A percentile compares a stretch with the other conserved stretches of the same genome.
phyloP scores from a whole-genome alignment of 2,329 filamentous ascomycete genomes.

The Pyrenophora seminiperda region DNA sequence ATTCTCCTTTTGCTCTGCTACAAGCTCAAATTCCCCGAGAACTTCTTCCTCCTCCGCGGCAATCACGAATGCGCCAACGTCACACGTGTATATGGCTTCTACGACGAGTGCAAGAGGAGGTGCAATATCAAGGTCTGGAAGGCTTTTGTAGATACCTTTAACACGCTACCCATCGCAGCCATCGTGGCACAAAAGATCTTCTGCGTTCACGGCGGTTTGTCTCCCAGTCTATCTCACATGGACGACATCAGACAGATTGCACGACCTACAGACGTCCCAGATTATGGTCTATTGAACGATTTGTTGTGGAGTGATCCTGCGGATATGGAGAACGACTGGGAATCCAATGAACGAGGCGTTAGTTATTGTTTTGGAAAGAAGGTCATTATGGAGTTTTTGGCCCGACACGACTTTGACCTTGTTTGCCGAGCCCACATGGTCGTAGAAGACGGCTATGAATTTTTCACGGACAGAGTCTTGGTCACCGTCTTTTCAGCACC shows the following conservation, averaged over 20 bases:
- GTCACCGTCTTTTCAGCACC: constrained; percentile 98
- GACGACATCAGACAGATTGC: constrained; percentile 97
- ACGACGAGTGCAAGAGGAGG: constrained; percentile 98
- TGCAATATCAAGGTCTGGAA: constrained; percentile 99
- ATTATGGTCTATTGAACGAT: constrained; percentile 94
- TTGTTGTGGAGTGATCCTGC: constrained; percentile 96
- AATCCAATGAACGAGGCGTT: constrained; percentile 93
- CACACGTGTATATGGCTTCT: constrained; percentile 99
- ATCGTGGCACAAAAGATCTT: constrained; percentile 98
- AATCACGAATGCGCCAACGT: constrained; percentile 99
- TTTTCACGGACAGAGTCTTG: constrained; percentile 92
- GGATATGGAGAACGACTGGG: constrained; percentile 98
- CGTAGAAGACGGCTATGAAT: constrained; percentile 98
- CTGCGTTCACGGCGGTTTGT: constrained; percentile 93
- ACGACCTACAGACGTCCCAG: constrained; percentile 93
- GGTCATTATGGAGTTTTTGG: constrained; percentile 94
- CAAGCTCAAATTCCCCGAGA: constrained; percentile 99
- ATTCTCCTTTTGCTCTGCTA: constrained; percentile 96
- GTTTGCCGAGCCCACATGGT: constrained; percentile 99
- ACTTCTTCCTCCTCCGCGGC: constrained; percentile 97
- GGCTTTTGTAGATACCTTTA: constrained; percentile 96
- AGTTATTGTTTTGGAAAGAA: constrained; percentile 99
- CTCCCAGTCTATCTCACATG: constrained; percentile 92
- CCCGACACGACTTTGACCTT: constrained; percentile 93
- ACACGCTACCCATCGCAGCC: constrained; percentile 91